Base-by-base conservation (phyloP, 129 eudicot species). In the Glebionis coronaria region DNA sequence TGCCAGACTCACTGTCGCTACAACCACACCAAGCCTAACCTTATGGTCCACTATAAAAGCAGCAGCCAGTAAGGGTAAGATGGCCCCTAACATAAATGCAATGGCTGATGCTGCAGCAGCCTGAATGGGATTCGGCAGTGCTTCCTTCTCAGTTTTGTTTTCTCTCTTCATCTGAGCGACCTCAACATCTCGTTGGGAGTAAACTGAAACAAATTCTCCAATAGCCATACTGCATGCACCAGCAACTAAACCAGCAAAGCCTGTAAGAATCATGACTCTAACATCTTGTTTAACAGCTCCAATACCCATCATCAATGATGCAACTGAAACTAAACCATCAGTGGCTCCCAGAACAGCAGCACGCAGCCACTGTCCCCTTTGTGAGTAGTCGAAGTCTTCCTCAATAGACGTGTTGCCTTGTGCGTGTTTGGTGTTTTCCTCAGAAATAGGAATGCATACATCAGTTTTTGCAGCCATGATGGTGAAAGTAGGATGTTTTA, bases 291-390 rank as follows among this genome's bases (percentile, higher is more conserved):
- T 72, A 21, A 72, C 77, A 9, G 77, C 77, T 38, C 77, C 77
- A 42, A 72, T 63, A 62, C 77, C 72, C 59, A 56, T 73, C 78
- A 73, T 73, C 38, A 65, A 21, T 44, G 72, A 73, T 65, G 78
- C 62, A 25, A 73, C 72, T 11, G 72, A 55, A 16, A 75, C 74
- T 35, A 67, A 28, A 56, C 79, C 74, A 35, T 75, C 74, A 23
- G 61, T 75, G 63, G 79, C 79, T 67, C 79, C 79, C 19, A 67
- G 11, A 60, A 67, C 69, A n/a, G 79, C 79, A 47, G 79, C 79
- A 31, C 74, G 74, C 56, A 75, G 67, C 74, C 79, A 75, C 21
- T 67, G 73, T 74, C 73, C 79, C 61, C 79, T 57, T 58, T 74
- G 79, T 19, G 73, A 74, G 79, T 47, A 74, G 59, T 75, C 74